A percentile compares a stretch with the other conserved stretches of the same genome.
These are phyloP conservation scores for Colletotrichum gigasporum DNA, from an alignment of 2,329 filamentous ascomycete species.

Conservation along the genomic window DNA sequence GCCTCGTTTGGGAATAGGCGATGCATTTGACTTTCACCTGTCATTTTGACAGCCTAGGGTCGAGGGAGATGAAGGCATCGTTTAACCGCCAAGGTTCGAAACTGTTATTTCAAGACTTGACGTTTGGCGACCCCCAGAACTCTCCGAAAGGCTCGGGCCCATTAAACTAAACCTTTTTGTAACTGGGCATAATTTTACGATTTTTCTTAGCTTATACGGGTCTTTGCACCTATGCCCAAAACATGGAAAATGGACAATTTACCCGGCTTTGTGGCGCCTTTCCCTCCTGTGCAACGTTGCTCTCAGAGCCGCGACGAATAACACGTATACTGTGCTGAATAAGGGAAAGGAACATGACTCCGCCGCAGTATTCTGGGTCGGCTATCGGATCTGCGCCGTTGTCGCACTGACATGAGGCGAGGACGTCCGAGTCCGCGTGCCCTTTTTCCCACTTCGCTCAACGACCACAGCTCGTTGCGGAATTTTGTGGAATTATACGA, in stretches of 20 bases:
- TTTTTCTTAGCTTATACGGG: no score
- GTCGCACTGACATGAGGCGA: conserved; percentile 16
- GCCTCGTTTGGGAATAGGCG: background rate
- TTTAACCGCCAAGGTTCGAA: background rate
- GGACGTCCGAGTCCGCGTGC: background rate
- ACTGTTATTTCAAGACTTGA: background rate
- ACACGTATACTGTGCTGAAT: background rate
- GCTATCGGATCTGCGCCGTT: conserved; percentile 26
- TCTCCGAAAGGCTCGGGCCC: background rate
- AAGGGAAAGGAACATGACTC: background rate
- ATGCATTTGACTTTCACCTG: background rate
- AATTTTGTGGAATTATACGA: background rate
- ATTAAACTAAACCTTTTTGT: background rate
- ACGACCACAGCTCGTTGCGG: no score
- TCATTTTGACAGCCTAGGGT: background rate
- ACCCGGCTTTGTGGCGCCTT: no score
- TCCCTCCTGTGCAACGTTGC: no score
- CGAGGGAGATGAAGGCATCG: background rate
- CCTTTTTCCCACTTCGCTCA: no score
- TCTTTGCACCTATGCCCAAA: no score
- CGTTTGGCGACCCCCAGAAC: background rate
- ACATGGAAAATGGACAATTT: no score
- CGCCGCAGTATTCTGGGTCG: conserved; percentile 10
- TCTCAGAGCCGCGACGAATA: background rate
- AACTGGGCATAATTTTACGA: background rate